These are phyloP conservation scores for Akanthomyces muscarius DNA, from an alignment of 2,329 filamentous ascomycete genomes.

Conservation along the genomic window DNA sequence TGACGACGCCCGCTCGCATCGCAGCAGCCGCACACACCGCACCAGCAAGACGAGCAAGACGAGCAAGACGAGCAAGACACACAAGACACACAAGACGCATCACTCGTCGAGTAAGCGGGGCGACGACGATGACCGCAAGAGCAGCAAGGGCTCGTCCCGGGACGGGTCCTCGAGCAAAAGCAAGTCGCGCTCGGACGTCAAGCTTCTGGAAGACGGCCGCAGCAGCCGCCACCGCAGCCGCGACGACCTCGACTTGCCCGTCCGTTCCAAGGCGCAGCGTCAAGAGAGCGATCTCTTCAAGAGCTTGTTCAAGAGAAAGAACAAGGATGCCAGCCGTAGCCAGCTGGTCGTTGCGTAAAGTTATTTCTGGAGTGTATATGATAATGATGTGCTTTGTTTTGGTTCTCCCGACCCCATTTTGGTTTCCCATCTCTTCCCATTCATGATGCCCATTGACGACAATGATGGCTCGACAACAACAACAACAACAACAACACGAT, in stretches of 20 bases:
- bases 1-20: slow-evolving; percentile 18
- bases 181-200: slow-evolving; percentile 29
- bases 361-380: neutral
- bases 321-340: slow-evolving; percentile 37
- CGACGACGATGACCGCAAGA: slow-evolving; percentile 23
- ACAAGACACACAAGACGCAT: slow-evolving; percentile 26
- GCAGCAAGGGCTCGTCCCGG: slow-evolving; percentile 19
- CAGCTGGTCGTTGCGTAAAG: slow-evolving; percentile 29
- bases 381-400: slow-evolving; percentile 1
- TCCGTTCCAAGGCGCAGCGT: slow-evolving; percentile 46
- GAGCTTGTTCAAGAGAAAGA: slow-evolving; percentile 54
- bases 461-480: neutral
- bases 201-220: slow-evolving; percentile 35
- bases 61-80: slow-evolving; percentile 28
- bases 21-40: slow-evolving; percentile 24
- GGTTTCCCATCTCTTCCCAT: neutral
- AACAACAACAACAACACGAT: slow-evolving; percentile 1
- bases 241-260: slow-evolving; percentile 37
- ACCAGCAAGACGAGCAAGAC: slow-evolving; percentile 29
- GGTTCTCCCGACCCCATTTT: neutral
- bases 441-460: neutral
- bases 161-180: slow-evolving; percentile 25
- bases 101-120: slow-evolving; percentile 23
- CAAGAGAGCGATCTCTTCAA: slow-evolving; percentile 53
- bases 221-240: slow-evolving; percentile 27